Evolutionary conservation across 163 green algal genomes (phyloP), one percentile per base, ranked within the genome.

Genomic region (Chlorella variabilis): DNA sequence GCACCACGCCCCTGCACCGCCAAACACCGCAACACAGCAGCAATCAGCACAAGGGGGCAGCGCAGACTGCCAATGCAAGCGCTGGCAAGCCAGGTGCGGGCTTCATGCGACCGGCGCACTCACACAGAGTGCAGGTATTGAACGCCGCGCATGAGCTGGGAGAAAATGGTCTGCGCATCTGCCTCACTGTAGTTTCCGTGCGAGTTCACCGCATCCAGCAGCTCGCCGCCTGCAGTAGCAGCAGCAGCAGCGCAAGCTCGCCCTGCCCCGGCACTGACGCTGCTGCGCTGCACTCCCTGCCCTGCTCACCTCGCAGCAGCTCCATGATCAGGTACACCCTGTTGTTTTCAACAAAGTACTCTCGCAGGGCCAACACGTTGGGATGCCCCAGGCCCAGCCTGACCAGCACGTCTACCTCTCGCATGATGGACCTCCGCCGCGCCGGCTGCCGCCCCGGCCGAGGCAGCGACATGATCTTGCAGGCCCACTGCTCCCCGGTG

Each of bases 381-480:
- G 91, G 84, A 71, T 98, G 93, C 70, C 94, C 85, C 79, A 97
- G 86, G 29, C 78, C 87, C 48, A 93, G 91, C n/a, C n/a, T n/a
- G n/a, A n/a, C n/a, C 25, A 97, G 71, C 15, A 97, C 95, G 67
- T 95, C 91, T 67, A 98, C 95, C 81, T 98, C 93, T 33, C 49
- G 48, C 31, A 75, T 27, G n/a, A 75, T 59, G 15, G 9, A 27
- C 4, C 15, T 18, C 7, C 68, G 33, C 25, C 23, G 29, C 36
- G 59, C 23, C 45, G 63, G 31, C 4, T 77, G 58, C 29, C 21
- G 39, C 27, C n/a, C 69, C 4, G 11, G 18, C 18, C 45, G 45
- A 3, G 69, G 69, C 45, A 77, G 69, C 0, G 29, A 21, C 5
- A 77, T 65, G 31, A 77, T 77, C 68, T 75, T 77, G 69, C 39